Evolutionary conservation across 331 rosid species (phyloP).

Genomic region (Acacia concinna): DNA sequence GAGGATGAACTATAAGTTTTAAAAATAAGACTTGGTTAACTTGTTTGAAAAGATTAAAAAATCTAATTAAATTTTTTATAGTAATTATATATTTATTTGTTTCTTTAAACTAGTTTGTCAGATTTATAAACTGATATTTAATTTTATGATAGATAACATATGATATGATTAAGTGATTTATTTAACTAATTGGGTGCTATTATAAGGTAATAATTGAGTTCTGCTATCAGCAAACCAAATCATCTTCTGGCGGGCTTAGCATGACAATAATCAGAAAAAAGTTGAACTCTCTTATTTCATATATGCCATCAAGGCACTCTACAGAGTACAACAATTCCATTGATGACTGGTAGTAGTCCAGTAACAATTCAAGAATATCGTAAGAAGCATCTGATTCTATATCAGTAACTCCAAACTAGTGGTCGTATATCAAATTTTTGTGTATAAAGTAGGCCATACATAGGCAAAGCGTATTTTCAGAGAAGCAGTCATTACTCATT

Average conservation of each 20-base stretch:
- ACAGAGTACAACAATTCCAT: not conserved
- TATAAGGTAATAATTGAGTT: no score
- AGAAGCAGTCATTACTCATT: conserved; percentile 13
- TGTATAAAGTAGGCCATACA: conserved; percentile 29
- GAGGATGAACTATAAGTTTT: no score
- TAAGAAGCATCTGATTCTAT: conserved; percentile 28
- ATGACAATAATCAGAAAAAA: not conserved
- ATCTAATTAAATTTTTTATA: no score
- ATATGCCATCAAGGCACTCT: not conserved
- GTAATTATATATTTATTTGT: no score
- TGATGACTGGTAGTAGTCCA: not conserved
- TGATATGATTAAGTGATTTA: no score
- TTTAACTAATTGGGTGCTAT: no score
- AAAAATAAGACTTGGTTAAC: no score
- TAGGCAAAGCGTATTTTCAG: conserved; percentile 21
- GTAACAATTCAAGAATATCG: not conserved
- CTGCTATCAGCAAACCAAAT: not conserved
- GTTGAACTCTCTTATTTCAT: not conserved
- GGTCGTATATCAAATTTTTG: conserved; percentile 37
- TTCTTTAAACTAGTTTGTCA: no score
- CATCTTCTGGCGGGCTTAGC: conserved; percentile 7
- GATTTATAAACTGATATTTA: no score
- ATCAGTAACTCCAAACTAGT: conserved; percentile 21
- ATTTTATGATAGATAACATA: no score
- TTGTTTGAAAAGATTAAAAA: no score